phyloP scores from a whole-genome alignment of 2,329 filamentous ascomycete species.

The Fusarium liriodendri region DNA sequence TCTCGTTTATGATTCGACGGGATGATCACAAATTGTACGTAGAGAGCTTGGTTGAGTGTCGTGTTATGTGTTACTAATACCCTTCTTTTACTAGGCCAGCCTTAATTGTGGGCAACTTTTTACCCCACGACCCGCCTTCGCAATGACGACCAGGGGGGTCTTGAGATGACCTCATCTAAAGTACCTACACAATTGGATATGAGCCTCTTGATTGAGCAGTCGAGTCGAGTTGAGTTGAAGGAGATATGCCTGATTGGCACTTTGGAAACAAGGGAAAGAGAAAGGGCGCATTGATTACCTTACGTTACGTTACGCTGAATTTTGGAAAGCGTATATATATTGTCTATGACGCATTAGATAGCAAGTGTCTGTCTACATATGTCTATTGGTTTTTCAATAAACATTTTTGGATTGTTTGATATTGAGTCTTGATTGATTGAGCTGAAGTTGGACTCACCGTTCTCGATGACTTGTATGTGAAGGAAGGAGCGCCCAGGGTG shows the following conservation, averaged over 20 bases:
- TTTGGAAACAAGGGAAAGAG: conserved; percentile 22
- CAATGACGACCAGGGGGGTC: conserved; percentile 25
- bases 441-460: background rate
- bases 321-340: conserved; percentile 32
- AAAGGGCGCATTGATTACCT: conserved; percentile 25
- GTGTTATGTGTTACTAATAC: conserved; percentile 46
- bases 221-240: background rate
- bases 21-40: conserved; percentile 96
- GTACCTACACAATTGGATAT: background rate
- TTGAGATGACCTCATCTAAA: background rate
- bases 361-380: conserved; percentile 19
- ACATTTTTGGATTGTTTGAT: background rate
- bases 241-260: conserved; percentile 2
- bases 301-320: conserved; percentile 10
- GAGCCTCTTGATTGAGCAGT: background rate
- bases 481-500: conserved; percentile 11
- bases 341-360: conserved; percentile 30
- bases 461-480: too few species aligned
- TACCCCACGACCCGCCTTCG: conserved; percentile 78
- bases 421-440: background rate
- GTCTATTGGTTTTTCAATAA: background rate
- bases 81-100: conserved; percentile 72
- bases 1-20: conserved; percentile 95
- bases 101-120: conserved; percentile 95
- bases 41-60: background rate